phyloP scores from a whole-genome alignment of 2,329 filamentous ascomycete species.

The Fonsecaea monophora region DNA sequence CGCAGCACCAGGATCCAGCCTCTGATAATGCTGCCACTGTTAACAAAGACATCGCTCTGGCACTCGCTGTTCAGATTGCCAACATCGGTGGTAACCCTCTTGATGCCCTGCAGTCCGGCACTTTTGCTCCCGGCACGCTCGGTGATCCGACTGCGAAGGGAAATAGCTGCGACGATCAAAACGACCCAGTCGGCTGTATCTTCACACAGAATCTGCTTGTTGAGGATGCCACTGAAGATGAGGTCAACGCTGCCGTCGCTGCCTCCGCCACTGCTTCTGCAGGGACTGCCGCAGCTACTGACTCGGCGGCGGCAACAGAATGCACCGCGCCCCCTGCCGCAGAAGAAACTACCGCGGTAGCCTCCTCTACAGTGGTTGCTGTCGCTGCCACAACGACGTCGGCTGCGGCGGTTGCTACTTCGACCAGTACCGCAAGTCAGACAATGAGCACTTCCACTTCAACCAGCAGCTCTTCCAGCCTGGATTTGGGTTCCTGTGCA shows the following conservation, averaged over 20 bases:
- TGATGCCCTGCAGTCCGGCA: slow-evolving; percentile 66
- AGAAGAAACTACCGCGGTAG: slow-evolving; percentile 9
- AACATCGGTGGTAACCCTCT: slow-evolving; percentile 68
- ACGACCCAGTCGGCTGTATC: slow-evolving; percentile 62
- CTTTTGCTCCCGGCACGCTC: slow-evolving; percentile 67
- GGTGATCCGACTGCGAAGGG: slow-evolving; percentile 58
- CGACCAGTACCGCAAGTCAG: slow-evolving; percentile 13
- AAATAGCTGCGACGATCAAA: slow-evolving; percentile 59
- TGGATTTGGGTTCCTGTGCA: slow-evolving; percentile 51
- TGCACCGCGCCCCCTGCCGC: slow-evolving; percentile 10
- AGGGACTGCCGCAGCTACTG: slow-evolving; percentile 24
- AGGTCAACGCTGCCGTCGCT: slow-evolving; percentile 59
- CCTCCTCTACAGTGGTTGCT: slow-evolving; percentile 30
- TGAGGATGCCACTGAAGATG: slow-evolving; percentile 60
- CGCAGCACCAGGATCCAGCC: slow-evolving; percentile 73
- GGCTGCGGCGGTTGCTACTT: slow-evolving; percentile 26
- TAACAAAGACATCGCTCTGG: slow-evolving; percentile 68
- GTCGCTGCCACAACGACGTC: slow-evolving; percentile 18
- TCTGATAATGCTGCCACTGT: slow-evolving; percentile 60
- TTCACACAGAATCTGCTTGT: slow-evolving; percentile 61
- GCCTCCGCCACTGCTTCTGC: slow-evolving; percentile 40
- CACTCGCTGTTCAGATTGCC: slow-evolving; percentile 66
- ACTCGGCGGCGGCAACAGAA: slow-evolving; percentile 19
- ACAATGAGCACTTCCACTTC: slow-evolving; percentile 16
- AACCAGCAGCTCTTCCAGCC: slow-evolving; percentile 45